Evolutionary conservation across 1,284 basidiomycete genomes (phyloP), one percentile per base, ranked within the genome.

Genomic region (Ganoderma multipileum): DNA sequence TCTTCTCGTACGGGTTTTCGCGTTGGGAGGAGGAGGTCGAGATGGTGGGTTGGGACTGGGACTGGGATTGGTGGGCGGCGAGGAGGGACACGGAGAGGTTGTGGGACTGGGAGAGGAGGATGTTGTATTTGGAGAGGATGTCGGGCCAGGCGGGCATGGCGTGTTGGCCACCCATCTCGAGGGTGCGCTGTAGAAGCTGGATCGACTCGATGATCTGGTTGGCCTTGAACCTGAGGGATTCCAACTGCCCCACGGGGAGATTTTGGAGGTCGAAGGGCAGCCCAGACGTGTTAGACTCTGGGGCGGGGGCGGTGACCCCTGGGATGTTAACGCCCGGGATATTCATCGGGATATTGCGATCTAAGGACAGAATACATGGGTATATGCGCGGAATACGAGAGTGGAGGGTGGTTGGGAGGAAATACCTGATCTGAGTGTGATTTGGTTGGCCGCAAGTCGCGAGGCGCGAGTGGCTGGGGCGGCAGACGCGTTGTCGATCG

Each of bases 111-210:
- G 91, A 92, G 64, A 95, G 85, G 36, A 95, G 84, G 68, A 93
- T 84, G 73, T 90, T 94, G 85, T 94, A 95, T 81, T 93, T 94
- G 23, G 91, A 89, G 62, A 94, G 83, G 62, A 95, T 87, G 74
- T 94, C 93, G 0, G 92, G 93, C 93, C 93, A 94, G 11, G 91
- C 79, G 2, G 89, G 89, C 87, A 93, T 91, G 28, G 73, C 74
- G 18, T 79, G 81, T 61, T 83, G 84, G 55, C 87, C 84, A 9
- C 85, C 84, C 3, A 81, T 83, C 70, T 93, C 90, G 70, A 94
- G 81, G 4, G 86, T 89, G 54, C 86, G 82, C 64, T 89, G 88
- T 1, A 94, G 82, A 0, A 83, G 81, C 65, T 87, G 82, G 20
- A 94, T 91, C 6, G 91, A 91, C 63, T 93, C 92, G 62, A 93